Percentiles rank a stretch among this genome's conserved stretches.
These are phyloP conservation scores for Aurinia saxatilis DNA, from an alignment of 345 rosid species.

Conservation along the genomic window DNA sequence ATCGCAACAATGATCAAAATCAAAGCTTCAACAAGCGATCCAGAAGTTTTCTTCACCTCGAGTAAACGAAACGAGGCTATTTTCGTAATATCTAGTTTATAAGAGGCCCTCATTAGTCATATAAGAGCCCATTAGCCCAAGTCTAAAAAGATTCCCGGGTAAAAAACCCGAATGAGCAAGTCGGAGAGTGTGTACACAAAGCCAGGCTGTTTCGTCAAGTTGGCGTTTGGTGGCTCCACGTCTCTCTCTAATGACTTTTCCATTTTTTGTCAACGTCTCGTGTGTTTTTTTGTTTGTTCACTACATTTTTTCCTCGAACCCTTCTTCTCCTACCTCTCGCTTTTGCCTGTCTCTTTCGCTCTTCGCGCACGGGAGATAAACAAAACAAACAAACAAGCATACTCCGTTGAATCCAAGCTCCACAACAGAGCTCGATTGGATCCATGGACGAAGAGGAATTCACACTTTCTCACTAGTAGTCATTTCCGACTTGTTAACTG, in stretches of 20 bases:
- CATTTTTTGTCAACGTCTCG: conserved; percentile 23
- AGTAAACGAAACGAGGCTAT: neutral
- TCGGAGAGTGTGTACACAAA: conserved; percentile 6
- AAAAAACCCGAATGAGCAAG: neutral
- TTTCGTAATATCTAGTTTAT: neutral
- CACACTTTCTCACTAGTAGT: conserved; percentile 11
- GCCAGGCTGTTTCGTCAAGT: conserved; percentile 26
- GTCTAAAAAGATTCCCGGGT: too few relatives aligned
- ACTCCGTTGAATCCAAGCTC: conserved; percentile 5
- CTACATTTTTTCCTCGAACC: neutral
- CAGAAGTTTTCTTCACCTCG: neutral
- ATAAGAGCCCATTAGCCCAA: too few relatives aligned
- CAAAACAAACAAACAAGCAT: too few relatives aligned
- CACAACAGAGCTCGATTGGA: neutral
- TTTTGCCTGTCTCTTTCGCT: conserved; percentile 10
- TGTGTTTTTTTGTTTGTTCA: neutral
- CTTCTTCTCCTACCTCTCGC: conserved; percentile 4
- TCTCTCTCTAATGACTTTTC: conserved; percentile 26
- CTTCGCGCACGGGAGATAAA: neutral
- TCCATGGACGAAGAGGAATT: conserved; percentile 14
- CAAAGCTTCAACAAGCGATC: neutral
- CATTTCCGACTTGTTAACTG: neutral
- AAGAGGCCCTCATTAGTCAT: neutral
- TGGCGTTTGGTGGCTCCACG: conserved; percentile 35
- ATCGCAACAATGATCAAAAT: conserved; percentile 6